Base-by-base conservation (phyloP, 164 flowering plant species). In the Chimonanthus salicifolius region DNA sequence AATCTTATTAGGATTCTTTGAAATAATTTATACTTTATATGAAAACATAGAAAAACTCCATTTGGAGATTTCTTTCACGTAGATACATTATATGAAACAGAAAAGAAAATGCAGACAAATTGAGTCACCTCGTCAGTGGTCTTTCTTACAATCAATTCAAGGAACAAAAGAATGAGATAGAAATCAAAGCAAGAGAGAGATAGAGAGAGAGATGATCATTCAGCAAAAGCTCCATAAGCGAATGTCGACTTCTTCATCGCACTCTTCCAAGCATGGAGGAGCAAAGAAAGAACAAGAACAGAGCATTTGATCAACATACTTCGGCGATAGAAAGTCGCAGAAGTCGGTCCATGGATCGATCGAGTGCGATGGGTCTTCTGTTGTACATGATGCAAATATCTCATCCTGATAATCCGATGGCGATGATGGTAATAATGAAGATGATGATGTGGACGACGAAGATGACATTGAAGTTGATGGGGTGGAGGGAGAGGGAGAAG, bases 191-290 rank as follows among this genome's bases (percentile, higher is more conserved):
- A 54, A 16, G 43, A 47, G 10, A 20, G 7, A 33, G 33, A 33
- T 1, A 33, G 33, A 47, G 58, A 44, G 48, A 21, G 9, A 50
- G 45, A 16, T 51, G 5, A 71, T 58, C 47, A n/a, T 7, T 67
- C 71, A 81, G 72, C 84, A 81, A 54, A 81, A 81, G 78, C 74
- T 79, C 84, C 84, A 81, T 4, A 81, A 73, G 8, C 72, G 69
- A 66, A 81, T 68, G 70, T 81, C 81, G 16, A 72, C 82, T 60
- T 81, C 84, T 13, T 78, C 78, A 64, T 74, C 74, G 8, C 71
- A 80, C 46, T 81, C 80, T 16, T 65, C 73, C 3, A 70, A 33
- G 9, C 71, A 70, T 16, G 81, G 47, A 47, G 64, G 62, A 6
- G 65, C 64, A 47, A 67, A 76, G 13, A 60, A 62, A 5, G 74